Evolutionary conservation across 2,329 filamentous ascomycete genomes (phyloP).

Genomic region (Diaporthe caulivora): DNA sequence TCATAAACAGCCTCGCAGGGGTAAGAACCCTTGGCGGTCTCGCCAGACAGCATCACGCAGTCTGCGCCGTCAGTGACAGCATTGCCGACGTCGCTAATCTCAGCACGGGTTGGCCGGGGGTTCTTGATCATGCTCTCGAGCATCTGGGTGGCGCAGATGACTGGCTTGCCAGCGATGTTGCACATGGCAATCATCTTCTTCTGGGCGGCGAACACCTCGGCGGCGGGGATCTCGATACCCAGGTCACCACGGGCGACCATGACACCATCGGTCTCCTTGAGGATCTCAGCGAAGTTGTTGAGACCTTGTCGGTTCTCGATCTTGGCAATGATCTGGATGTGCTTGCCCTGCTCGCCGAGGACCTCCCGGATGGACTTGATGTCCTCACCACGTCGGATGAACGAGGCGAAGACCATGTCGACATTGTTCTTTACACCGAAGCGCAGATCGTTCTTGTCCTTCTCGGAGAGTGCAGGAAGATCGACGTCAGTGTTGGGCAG

Average conservation of each 20-base stretch:
- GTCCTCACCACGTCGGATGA: slow-evolving; percentile 94
- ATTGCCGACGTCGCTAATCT: slow-evolving; percentile 98
- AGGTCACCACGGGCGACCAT: slow-evolving; percentile 99
- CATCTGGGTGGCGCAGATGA: slow-evolving; percentile 99
- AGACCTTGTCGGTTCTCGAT: slow-evolving; percentile 99
- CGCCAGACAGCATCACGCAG: slow-evolving; percentile 99
- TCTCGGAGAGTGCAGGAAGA: slow-evolving; percentile 95
- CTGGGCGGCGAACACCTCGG: slow-evolving; percentile 98
- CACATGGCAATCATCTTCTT: slow-evolving; percentile 99
- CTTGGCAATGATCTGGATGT: slow-evolving; percentile 99
- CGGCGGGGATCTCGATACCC: slow-evolving; percentile 98
- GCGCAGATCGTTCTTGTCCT: slow-evolving; percentile 92
- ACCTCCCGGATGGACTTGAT: slow-evolving; percentile 93
- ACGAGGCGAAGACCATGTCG: slow-evolving; percentile 99
- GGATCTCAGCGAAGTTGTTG: slow-evolving; percentile 99
- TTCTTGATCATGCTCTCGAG: slow-evolving; percentile 99
- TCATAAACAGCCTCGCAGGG: slow-evolving; percentile 91
- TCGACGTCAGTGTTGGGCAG: slow-evolving; percentile 99
- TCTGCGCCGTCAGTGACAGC: slow-evolving; percentile 97
- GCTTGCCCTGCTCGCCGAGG: slow-evolving; percentile 89
- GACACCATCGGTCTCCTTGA: slow-evolving; percentile 96
- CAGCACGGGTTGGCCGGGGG: slow-evolving; percentile 95
- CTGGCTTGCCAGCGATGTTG: slow-evolving; percentile 98
- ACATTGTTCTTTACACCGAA: slow-evolving; percentile 99
- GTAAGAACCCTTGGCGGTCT: slow-evolving; percentile 98